phyloP scores from a whole-genome alignment of 2,329 filamentous ascomycete genomes.

The Saccharata proteae region DNA sequence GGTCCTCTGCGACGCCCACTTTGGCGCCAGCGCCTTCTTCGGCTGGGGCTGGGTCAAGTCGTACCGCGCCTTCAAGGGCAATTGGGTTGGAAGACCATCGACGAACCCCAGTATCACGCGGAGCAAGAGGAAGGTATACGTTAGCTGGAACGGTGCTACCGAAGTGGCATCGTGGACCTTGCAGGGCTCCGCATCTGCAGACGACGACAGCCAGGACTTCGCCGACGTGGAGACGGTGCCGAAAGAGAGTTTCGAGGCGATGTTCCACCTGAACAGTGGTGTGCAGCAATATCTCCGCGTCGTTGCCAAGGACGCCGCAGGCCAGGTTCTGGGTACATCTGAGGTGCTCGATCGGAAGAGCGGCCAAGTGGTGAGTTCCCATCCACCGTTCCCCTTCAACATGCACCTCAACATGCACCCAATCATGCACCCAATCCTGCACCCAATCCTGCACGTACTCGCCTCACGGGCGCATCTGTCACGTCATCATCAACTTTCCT shows the following conservation, averaged over 20 bases:
- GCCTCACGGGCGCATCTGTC: neutral
- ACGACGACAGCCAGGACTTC: conserved; percentile 32
- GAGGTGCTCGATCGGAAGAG: conserved; percentile 1
- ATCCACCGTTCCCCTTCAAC: neutral
- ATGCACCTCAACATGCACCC: neutral
- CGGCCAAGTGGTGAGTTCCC: conserved; percentile 4
- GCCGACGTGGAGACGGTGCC: conserved; percentile 33
- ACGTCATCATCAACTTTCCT: neutral
- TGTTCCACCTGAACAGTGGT: neutral
- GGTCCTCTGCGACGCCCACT: conserved; percentile 31
- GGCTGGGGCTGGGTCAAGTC: conserved; percentile 10
- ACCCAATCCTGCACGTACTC: neutral
- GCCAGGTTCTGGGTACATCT: conserved; percentile 1
- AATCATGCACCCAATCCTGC: neutral
- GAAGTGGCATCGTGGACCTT: conserved; percentile 18
- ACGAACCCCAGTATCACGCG: conserved; percentile 12
- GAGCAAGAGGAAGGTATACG: conserved; percentile 10
- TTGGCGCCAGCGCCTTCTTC: conserved; percentile 15
- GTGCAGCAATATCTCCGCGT: neutral
- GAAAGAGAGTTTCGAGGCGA: conserved; percentile 5
- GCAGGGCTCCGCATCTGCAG: conserved; percentile 18
- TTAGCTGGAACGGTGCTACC: conserved; percentile 18
- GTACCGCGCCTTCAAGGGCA: conserved; percentile 24
- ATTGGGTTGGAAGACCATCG: conserved; percentile 14
- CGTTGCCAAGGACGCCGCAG: conserved; percentile 2